These are phyloP conservation scores for Claviceps digitariae DNA, from an alignment of 2,329 filamentous ascomycete genomes.

Conservation along the genomic window DNA sequence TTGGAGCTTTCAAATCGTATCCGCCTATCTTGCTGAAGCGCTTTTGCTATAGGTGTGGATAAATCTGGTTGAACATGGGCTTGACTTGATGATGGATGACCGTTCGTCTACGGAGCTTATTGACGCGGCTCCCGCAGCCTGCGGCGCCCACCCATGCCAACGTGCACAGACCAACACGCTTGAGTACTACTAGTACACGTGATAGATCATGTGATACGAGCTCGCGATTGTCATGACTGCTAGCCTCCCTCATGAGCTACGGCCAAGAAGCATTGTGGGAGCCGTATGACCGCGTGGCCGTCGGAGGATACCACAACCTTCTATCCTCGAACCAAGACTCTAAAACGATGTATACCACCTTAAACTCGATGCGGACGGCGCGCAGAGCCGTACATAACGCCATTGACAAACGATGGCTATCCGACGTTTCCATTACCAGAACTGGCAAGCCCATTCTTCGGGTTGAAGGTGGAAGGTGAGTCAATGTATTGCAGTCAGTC, in stretches of 20 bases:
- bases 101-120: not conserved
- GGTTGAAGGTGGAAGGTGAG: constrained; percentile 77
- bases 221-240: not conserved
- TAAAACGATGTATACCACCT: constrained; percentile 41
- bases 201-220: not conserved
- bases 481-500: constrained; percentile 5
- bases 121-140: constrained; percentile 19
- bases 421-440: constrained; percentile 84
- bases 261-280: not conserved
- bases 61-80: not conserved
- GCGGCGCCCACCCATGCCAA: not conserved
- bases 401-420: constrained; percentile 41
- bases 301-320: not conserved
- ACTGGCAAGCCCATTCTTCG: constrained; percentile 93
- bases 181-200: not conserved
- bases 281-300: not conserved
- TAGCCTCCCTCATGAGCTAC: not conserved
- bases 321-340: not conserved
- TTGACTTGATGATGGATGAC: not conserved
- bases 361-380: constrained; percentile 41
- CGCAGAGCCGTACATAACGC: constrained; percentile 32
- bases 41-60: not conserved
- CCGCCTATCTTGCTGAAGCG: not conserved
- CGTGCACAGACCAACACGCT: not conserved
- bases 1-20: not conserved